Base-by-base conservation (phyloP, 176 grass and related monocot genomes). In the Guadua angustifolia region DNA sequence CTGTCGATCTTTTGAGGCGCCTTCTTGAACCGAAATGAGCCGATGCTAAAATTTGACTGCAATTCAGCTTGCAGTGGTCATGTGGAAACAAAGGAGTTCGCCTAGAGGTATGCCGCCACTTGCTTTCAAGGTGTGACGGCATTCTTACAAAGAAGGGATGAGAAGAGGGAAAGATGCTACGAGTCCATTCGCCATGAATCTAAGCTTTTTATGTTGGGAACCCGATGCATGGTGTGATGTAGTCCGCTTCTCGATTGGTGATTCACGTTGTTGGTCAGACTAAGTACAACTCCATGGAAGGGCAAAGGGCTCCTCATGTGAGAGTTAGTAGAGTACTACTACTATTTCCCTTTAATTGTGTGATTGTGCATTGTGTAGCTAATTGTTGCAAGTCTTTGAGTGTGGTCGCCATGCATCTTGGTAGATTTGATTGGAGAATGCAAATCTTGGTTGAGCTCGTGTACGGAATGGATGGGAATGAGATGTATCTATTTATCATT, bases 281-380 rank as follows among this genome's bases (percentile, higher is more conserved):
- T 70, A 19, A 12, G 83, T 81, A 81, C 83, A 62, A 55, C 77
- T 77, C 78, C 83, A 82, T 78, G 72, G 19, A 62, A 64, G 65
- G 68, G 46, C 72, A 78, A 89, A 77, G 35, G 9, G 24, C 55
- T 77, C 57, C 64, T 69, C 49, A 29, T 86, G 21, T 78, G 65
- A 78, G 88, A 82, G 33, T 35, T 29, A 57, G 77, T 29, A 57
- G 77, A 66, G 69, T 52, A 73, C 44, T 25, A 0, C 25, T 21
- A 59, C 1, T 40, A 14, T 4, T 44, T 46, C 0, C 0, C 39
- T 45, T n/a, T 72, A 40, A 21, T 73, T 59, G 10, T n/a, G 53
- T 77, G 60, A 7, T 44, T 67, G 10, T 65, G 60, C 46, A 49
- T 53, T 75, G 38, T 66, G 40, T 85, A 79, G 66, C 26, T 50